A percentile compares a stretch with the other conserved stretches of the same genome.
Conservation (phyloP, 257 asterid species). For the Knoxia roxburghii region DNA sequence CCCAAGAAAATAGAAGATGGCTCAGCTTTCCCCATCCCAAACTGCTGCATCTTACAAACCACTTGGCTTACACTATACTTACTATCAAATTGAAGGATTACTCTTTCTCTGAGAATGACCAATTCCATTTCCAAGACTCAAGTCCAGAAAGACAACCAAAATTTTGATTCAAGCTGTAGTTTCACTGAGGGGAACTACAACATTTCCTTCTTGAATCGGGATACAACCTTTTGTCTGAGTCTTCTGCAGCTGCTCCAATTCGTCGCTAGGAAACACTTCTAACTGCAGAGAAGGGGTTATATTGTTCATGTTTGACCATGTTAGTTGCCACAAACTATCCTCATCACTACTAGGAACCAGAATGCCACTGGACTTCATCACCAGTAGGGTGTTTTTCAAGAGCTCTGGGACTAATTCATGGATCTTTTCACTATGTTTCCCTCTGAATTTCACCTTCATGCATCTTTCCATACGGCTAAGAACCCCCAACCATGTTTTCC, state of each 20-base stretch:
- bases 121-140: not conserved
- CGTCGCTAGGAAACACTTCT: conserved; percentile 64
- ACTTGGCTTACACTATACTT: not conserved
- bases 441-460: conserved; percentile 64
- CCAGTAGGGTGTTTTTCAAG: conserved; percentile 68
- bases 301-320: conserved; percentile 72
- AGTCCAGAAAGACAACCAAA: not conserved
- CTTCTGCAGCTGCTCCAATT: conserved; percentile 52
- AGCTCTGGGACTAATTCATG: conserved; percentile 88
- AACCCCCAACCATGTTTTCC: conserved; percentile 62
- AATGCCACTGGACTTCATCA: conserved; percentile 65
- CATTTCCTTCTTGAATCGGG: conserved; percentile 34
- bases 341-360: conserved; percentile 54
- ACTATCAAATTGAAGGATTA: not conserved
- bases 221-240: conserved; percentile 32
- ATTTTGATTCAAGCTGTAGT: conserved; percentile 42
- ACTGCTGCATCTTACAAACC: conserved; percentile 5
- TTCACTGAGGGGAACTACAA: conserved; percentile 52
- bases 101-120: not conserved
- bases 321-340: conserved; percentile 75
- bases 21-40: not conserved
- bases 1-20: not conserved
- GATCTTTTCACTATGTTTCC: conserved; percentile 70
- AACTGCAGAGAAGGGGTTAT: conserved; percentile 61
- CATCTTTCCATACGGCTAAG: conserved; percentile 51